Base-by-base conservation (phyloP, 1,284 basidiomycete species). In the Trichosporon sp. region DNA sequence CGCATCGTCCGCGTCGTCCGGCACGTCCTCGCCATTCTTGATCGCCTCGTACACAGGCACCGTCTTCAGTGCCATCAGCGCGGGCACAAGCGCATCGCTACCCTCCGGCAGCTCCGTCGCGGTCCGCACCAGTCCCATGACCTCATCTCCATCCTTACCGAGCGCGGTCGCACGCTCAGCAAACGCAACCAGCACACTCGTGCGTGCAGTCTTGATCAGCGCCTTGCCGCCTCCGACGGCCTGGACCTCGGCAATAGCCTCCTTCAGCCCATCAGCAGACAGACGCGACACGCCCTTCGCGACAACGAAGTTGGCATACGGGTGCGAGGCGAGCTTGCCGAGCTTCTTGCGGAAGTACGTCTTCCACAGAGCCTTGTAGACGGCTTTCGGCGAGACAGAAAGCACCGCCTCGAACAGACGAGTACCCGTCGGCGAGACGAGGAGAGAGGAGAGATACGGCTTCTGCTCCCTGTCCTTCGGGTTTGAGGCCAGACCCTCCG, bases 301-400 rank as follows among this genome's bases (percentile, higher is more conserved):
- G 6, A 93, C 84, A 16, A 95, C 92, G 72, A 92, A 97, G 75
- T 96, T 96, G 23, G 90, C 91, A 3, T 93, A 90, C 1, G 93
- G 92, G 78, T 97, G 94, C 11, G 84, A 81, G 4, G 89, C 86
- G 27, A 95, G 82, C 66, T 88, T 86, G 6, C 84, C 79, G 44
- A 95, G 81, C 69, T 88, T 90, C 23, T 86, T 79, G 23, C 81
- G 77, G 73, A 97, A 89, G 79, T 95, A 95, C 0, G 84, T 84
- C 4, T 79, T 73, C 92, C 93, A 96, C 5, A 96, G 73, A 0
- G 83, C 73, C 32, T 81, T 74, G 74, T 93, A 94, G 3, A 87
- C 83, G n/a, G 77, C 69, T 4, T 82, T 77, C 0, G 91, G 87
- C 6, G 87, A 84, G 54, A 85, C 83, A 3, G 80, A 78, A 27